Base-by-base conservation (phyloP, 345 rosid genomes). In the Gossypium rotundifolium region DNA sequence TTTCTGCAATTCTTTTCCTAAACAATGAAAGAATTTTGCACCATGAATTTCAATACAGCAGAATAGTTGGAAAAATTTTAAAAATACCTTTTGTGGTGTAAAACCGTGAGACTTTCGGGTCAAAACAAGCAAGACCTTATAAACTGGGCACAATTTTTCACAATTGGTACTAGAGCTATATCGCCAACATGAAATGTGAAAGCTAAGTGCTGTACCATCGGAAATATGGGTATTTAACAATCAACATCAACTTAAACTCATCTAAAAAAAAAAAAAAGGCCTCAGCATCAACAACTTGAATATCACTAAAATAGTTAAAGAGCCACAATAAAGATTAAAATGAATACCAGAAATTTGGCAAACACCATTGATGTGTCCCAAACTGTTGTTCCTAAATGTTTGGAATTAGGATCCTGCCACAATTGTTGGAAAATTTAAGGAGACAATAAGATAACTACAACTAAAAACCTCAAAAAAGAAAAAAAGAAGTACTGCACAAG, bases 361-460 rank as follows among this genome's bases (percentile, higher is more conserved):
- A 94, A 88, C 78, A 94, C 97, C 86, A 94, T 82, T 12, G 97
- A 94, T 7, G 98, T 93, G 83, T 94, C 98, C 97, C 98, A 94
- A 76, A 94, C 98, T 9, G 97, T 94, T 65, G 96, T 94, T 78
- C 96, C 97, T 69, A 87, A 81, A 85, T 94, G 96, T 88, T 89
- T 89, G 16, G 98, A 94, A 83, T 94, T 94, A 17, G 98, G 97
- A 85, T 94, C 96, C 98, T 94, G 70, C 70, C 83, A 85, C 72
- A 68, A 68, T 7, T 14, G 45, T 74, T 23, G 25, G 33, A 27
- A 27, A 27, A 27, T 27, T 27, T 27, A 27, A 2, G 27, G 17
- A 68, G 16, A 23, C 14, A 1, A 16, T 51, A 51, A 7, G 14
- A 23, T 51, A 62, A 53, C 23, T 11, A 23, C 17, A 46, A 70